phyloP scores from a whole-genome alignment of 176 grass and related monocot species.

The Oryza officinalis region DNA sequence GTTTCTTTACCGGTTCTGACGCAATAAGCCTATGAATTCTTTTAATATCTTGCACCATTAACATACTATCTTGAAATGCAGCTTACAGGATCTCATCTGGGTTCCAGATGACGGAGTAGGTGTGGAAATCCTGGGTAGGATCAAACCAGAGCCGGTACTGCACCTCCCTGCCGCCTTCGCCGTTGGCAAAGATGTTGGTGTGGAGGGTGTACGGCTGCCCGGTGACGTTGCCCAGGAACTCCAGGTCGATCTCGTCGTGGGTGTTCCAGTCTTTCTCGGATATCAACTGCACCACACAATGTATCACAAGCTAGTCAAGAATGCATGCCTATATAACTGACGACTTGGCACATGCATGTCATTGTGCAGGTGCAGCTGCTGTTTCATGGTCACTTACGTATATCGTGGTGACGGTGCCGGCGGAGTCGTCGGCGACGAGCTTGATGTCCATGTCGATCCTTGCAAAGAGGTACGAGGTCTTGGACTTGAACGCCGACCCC shows the following conservation, averaged over 20 bases:
- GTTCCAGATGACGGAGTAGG: constrained; percentile 83
- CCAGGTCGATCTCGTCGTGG: constrained; percentile 73
- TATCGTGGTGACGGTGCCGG: constrained; percentile 73
- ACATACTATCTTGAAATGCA: not conserved
- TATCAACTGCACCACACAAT: constrained; percentile 35
- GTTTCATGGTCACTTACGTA: constrained; percentile 48
- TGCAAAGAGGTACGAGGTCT: constrained; percentile 56
- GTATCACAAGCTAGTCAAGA: not conserved
- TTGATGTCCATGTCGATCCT: constrained; percentile 65
- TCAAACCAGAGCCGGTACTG: constrained; percentile 77
- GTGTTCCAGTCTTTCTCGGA: constrained; percentile 42
- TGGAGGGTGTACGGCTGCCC: constrained; percentile 67
- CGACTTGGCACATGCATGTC: not conserved
- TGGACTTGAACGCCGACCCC: constrained; percentile 57
- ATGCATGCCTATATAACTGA: not conserved
- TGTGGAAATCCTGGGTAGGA: constrained; percentile 63
- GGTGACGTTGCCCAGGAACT: constrained; percentile 74
- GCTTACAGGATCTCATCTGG: constrained; percentile 69
- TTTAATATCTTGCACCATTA: not conserved
- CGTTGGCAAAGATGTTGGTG: constrained; percentile 66
- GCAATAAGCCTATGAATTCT: too few species aligned
- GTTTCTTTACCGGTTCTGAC: not conserved
- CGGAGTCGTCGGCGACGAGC: constrained; percentile 65
- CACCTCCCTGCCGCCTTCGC: constrained; percentile 62
- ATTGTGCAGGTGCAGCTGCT: not conserved